Conservation (phyloP, 805 yeast species). For the Limtongozyma cylindracea region DNA sequence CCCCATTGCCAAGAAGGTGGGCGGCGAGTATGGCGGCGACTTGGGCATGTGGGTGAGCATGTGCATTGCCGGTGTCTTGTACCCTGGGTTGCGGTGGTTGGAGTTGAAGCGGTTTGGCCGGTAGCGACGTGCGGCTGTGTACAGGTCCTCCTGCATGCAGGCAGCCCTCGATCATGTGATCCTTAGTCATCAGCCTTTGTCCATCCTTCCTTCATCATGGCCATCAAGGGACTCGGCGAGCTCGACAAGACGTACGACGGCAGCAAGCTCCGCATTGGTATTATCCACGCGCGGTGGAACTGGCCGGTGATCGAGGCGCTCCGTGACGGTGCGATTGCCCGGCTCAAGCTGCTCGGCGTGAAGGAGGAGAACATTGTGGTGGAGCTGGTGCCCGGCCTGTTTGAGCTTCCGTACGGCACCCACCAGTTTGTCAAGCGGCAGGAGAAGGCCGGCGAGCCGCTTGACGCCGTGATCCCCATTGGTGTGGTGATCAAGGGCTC, state of each 20-base stretch:
- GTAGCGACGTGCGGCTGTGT: too few relatives aligned
- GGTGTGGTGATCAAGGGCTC: constrained; percentile 92
- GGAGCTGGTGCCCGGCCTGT: constrained; percentile 86
- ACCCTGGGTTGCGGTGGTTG: constrained; percentile 36
- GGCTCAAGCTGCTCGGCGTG: constrained; percentile 42
- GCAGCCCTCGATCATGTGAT: too few relatives aligned
- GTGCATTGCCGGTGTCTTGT: constrained; percentile 40
- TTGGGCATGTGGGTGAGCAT: constrained; percentile 60
- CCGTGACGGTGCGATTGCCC: constrained; percentile 48
- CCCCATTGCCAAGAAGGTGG: constrained; percentile 38
- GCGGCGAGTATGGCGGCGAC: constrained; percentile 13
- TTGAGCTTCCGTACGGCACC: constrained; percentile 75
- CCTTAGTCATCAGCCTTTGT: too few relatives aligned
- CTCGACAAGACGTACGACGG: constrained; percentile 49
- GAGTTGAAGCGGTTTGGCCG: constrained; percentile 27
- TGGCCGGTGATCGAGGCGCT: constrained; percentile 47
- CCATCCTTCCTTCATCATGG: constrained; percentile 33
- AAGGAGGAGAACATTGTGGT: constrained; percentile 48
- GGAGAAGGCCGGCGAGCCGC: constrained; percentile 13
- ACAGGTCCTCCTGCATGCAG: too few relatives aligned
- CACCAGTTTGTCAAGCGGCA: constrained; percentile 22
- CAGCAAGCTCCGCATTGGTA: constrained; percentile 45
- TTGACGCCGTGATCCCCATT: constrained; percentile 80
- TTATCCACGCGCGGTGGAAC: constrained; percentile 96
- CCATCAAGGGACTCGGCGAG: constrained; percentile 60